These are phyloP conservation scores for Agrocybe pediades DNA, from an alignment of 768 basidiomycete species.

Conservation along the genomic window DNA sequence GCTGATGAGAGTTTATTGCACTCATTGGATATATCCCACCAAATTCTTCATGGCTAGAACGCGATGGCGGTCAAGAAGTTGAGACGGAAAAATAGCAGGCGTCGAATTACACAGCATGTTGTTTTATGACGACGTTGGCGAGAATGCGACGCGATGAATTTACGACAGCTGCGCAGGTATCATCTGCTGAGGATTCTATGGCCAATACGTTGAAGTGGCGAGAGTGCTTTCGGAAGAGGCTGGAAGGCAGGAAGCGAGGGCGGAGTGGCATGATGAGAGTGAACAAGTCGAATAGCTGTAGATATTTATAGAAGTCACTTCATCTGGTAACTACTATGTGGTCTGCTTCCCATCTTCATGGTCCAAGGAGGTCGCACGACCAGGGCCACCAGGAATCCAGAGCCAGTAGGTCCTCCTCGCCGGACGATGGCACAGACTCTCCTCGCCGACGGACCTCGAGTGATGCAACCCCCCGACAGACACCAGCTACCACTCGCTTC, in stretches of 20 bases:
- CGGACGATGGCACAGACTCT: slow-evolving; percentile 32
- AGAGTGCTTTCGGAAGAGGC: too few relatives aligned
- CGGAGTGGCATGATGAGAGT: not conserved
- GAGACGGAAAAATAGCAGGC: not conserved
- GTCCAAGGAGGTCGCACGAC: slow-evolving; percentile 41
- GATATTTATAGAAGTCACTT: too few relatives aligned
- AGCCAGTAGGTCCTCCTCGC: slow-evolving; percentile 33
- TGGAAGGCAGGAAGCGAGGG: not conserved
- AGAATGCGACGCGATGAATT: slow-evolving; percentile 67
- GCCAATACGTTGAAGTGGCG: slow-evolving; percentile 66
- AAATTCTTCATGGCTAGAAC: slow-evolving; percentile 51
- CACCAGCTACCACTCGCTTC: slow-evolving; percentile 39
- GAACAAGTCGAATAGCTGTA: too few relatives aligned
- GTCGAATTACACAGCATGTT: slow-evolving; percentile 58
- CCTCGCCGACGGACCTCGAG: slow-evolving; percentile 43
- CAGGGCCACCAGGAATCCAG: slow-evolving; percentile 31
- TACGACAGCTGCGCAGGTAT: slow-evolving; percentile 90
- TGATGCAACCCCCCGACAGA: slow-evolving; percentile 53
- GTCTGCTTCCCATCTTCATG: slow-evolving; percentile 30
- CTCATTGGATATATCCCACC: slow-evolving; percentile 81
- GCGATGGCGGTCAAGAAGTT: slow-evolving; percentile 1
- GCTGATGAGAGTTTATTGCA: slow-evolving; percentile 79
- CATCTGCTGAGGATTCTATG: slow-evolving; percentile 90
- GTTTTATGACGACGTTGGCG: slow-evolving; percentile 86
- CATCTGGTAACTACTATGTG: slow-evolving; percentile 23